Evolutionary conservation across 2,329 filamentous ascomycete species (phyloP).

Genomic region (Dothidotthia symphoricarpi): DNA sequence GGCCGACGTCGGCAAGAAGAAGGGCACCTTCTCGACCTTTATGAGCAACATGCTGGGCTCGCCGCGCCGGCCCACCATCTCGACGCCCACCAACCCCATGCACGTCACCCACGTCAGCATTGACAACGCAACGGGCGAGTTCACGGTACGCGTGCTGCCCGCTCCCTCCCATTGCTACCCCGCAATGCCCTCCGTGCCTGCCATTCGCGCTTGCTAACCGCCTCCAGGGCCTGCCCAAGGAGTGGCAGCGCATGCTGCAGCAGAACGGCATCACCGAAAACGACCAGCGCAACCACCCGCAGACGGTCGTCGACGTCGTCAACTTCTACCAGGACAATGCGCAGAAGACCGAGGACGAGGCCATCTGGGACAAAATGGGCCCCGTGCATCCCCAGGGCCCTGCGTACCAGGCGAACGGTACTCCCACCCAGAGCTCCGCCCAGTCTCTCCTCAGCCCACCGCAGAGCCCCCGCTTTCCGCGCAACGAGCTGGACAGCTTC

Average conservation of each 20-base stretch:
- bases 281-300: conserved; percentile 91
- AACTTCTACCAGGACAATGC: conserved; percentile 96
- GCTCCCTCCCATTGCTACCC: conserved; percentile 5
- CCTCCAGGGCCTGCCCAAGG: conserved; percentile 81
- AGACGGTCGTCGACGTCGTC: conserved; percentile 93
- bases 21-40: conserved; percentile 43
- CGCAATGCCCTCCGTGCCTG: conserved; percentile 1
- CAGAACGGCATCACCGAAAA: conserved; percentile 96
- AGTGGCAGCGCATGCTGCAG: conserved; percentile 95
- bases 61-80: conserved; percentile 88
- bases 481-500: conserved; percentile 89
- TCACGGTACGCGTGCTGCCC: conserved; percentile 62
- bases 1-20: conserved; percentile 42
- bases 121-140: conserved; percentile 93
- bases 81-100: conserved; percentile 95
- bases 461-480: conserved; percentile 80
- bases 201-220: conserved; percentile 21
- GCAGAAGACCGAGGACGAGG: conserved; percentile 75
- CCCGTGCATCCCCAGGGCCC: conserved; percentile 66
- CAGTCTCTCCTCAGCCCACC: conserved; percentile 70
- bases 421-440: conserved; percentile 43
- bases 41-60: conserved; percentile 53
- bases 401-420: conserved; percentile 39
- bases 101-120: conserved; percentile 98
- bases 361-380: conserved; percentile 94